Conservation (phyloP, 2,329 filamentous ascomycete species). For the Pseudogymnoascus sp. region DNA sequence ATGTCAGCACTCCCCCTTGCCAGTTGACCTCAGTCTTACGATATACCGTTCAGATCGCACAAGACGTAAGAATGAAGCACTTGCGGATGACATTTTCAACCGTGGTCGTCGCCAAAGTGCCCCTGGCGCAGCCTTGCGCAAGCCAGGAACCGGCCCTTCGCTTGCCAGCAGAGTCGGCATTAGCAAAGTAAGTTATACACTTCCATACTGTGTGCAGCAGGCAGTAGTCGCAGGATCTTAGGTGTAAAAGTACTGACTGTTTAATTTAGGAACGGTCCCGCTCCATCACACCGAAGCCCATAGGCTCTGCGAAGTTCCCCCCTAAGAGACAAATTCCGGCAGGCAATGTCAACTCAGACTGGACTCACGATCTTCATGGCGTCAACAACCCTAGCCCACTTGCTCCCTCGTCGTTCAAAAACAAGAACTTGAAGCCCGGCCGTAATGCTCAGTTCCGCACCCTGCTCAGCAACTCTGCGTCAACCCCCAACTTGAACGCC, state of each 20-base stretch:
- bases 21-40: neutral
- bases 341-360: slow-evolving; percentile 58
- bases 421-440: slow-evolving; percentile 21
- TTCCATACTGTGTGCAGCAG: neutral
- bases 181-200: slow-evolving; percentile 49
- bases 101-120: slow-evolving; percentile 50
- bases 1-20: neutral
- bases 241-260: slow-evolving; percentile 15
- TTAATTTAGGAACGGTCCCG: slow-evolving; percentile 1
- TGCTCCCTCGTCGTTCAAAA: slow-evolving; percentile 33
- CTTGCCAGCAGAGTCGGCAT: slow-evolving; percentile 67
- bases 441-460: slow-evolving; percentile 21
- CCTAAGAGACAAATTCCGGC: slow-evolving; percentile 33
- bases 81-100: slow-evolving; percentile 67
- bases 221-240: neutral
- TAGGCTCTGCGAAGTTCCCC: slow-evolving; percentile 17
- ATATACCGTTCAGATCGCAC: slow-evolving; percentile 39
- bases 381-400: slow-evolving; percentile 36
- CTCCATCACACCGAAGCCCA: slow-evolving; percentile 3
- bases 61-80: slow-evolving; percentile 61
- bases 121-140: slow-evolving; percentile 38
- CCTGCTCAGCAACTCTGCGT: slow-evolving; percentile 24
- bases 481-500: slow-evolving; percentile 27
- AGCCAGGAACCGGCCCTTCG: slow-evolving; percentile 41
- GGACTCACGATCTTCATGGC: slow-evolving; percentile 62